Conservation (phyloP, 352 stramenopile genomes). For the Pythium oligandrum region DNA sequence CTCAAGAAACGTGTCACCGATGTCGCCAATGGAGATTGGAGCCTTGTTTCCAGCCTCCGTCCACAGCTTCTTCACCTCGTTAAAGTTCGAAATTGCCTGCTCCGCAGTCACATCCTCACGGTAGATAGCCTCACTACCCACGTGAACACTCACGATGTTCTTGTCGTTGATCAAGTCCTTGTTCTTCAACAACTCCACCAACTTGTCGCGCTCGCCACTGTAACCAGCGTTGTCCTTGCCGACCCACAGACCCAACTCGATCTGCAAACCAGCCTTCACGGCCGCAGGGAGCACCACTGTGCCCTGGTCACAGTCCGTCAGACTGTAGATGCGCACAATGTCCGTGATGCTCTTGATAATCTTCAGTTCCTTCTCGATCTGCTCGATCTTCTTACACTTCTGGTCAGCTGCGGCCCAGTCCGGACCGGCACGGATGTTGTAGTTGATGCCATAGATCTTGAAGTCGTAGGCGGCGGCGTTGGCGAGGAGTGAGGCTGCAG, state of each 20-base stretch:
- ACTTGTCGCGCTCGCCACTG: conserved; percentile 33
- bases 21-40: conserved; percentile 64
- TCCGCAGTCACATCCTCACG: conserved; percentile 41
- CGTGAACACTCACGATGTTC: conserved; percentile 50
- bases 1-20: conserved; percentile 42
- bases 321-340: conserved; percentile 45
- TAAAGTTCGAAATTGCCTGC: conserved; percentile 40
- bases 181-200: conserved; percentile 34
- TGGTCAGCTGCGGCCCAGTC: conserved; percentile 38
- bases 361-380: conserved; percentile 45
- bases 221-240: conserved; percentile 32
- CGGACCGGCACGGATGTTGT: conserved; percentile 57
- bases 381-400: conserved; percentile 50
- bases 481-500: conserved; percentile 13
- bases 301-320: conserved; percentile 48
- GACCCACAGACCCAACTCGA: conserved; percentile 56
- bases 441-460: conserved; percentile 54
- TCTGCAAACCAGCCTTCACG: conserved; percentile 35
- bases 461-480: conserved; percentile 27
- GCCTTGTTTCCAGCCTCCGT: conserved; percentile 23
- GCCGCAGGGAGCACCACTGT: conserved; percentile 30
- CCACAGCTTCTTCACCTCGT: conserved; percentile 48
- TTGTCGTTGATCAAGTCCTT: conserved; percentile 28
- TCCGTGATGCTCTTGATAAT: conserved; percentile 41
- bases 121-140: conserved; percentile 66